These are phyloP conservation scores for Alnus rubra DNA, from an alignment of 306 rosid genomes.

Conservation along the genomic window DNA sequence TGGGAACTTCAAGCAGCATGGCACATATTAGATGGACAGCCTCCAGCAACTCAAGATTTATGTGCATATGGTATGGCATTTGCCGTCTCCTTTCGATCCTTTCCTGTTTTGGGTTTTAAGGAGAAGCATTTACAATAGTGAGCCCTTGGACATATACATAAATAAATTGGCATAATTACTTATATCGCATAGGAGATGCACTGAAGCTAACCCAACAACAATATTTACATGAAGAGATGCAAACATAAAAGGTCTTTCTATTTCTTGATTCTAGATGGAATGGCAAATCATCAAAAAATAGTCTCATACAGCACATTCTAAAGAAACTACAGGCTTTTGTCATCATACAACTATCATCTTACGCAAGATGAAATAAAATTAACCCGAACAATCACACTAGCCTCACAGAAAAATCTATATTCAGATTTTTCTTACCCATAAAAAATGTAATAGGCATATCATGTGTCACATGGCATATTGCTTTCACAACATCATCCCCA, in stretches of 20 bases:
- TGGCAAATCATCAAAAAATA: neutral
- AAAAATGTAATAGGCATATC: neutral
- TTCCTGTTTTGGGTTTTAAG: slow-evolving; percentile 47
- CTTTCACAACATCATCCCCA: too few species aligned
- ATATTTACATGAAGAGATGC: neutral
- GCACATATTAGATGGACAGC: slow-evolving; percentile 89
- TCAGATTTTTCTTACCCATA: neutral
- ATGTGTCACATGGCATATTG: too few species aligned
- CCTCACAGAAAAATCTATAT: neutral
- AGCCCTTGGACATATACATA: neutral
- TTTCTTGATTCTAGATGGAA: neutral
- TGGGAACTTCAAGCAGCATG: slow-evolving; percentile 97
- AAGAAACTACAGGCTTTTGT: neutral
- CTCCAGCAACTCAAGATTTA: slow-evolving; percentile 92
- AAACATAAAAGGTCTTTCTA: neutral
- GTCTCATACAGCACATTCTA: neutral
- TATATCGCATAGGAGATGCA: neutral
- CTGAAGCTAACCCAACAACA: neutral
- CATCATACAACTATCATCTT: neutral
- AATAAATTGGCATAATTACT: neutral
- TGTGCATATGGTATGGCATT: slow-evolving; percentile 99
- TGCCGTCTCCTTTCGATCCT: slow-evolving; percentile 95
- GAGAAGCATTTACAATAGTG: neutral
- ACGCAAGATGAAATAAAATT: neutral
- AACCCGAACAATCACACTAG: neutral